Conservation (phyloP, 2,329 filamentous ascomycete species). For the Trichoderma sp. region DNA sequence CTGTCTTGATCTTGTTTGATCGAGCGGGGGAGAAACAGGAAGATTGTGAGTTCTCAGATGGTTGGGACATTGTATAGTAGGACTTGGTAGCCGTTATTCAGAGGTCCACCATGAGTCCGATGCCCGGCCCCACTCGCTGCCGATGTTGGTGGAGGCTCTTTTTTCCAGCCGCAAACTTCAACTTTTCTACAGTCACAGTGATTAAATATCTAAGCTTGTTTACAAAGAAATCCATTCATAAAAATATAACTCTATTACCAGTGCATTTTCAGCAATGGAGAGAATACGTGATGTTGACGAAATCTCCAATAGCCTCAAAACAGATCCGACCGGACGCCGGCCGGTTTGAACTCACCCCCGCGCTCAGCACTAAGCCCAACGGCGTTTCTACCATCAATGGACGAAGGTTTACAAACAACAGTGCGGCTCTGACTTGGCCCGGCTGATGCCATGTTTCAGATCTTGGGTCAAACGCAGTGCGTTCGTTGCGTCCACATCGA, state of each 20-base stretch:
- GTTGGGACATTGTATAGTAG: neutral
- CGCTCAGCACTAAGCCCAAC: neutral
- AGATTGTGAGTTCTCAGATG: neutral
- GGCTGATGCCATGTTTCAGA: neutral
- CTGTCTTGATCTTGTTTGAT: neutral
- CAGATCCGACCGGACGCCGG: neutral
- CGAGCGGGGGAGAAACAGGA: neutral
- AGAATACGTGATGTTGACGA: neutral
- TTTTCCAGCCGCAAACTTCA: neutral
- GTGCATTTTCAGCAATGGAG: neutral
- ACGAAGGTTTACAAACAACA: neutral
- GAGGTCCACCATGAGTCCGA: neutral
- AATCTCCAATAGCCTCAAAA: neutral
- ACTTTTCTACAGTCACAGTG: neutral
- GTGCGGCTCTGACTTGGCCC: neutral
- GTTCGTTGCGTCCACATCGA: neutral
- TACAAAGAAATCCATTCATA: neutral
- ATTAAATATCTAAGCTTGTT: neutral
- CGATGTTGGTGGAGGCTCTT: neutral
- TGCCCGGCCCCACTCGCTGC: conserved; percentile 12
- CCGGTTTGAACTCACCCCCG: neutral
- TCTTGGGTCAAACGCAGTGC: neutral
- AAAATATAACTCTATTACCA: neutral
- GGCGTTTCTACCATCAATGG: neutral
- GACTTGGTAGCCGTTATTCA: neutral